Evolutionary conservation across 2,329 filamentous ascomycete species (phyloP).

Genomic region (Venturiaceae sp.): DNA sequence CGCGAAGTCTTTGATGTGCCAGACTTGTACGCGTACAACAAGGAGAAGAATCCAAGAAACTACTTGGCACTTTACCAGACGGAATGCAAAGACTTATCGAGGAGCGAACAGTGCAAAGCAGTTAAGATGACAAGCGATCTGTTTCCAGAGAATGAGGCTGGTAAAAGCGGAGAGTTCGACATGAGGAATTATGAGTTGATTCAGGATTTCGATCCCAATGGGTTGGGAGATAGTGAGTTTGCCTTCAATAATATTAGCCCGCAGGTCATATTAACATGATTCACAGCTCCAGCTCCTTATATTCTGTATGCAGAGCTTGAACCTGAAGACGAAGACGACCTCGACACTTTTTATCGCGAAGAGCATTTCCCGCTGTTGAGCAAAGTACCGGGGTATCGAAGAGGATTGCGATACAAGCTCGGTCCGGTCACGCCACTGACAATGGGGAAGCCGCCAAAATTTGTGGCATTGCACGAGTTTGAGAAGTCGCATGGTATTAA

Average conservation of each 20-base stretch:
- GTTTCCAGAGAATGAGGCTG: neutral
- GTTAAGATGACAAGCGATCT: neutral
- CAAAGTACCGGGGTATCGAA: conserved; percentile 8
- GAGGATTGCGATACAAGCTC: conserved; percentile 7
- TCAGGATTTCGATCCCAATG: conserved; percentile 5
- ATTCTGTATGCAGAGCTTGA: conserved; percentile 5
- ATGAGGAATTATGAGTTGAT: conserved; percentile 7
- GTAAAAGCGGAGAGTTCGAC: conserved; percentile 7
- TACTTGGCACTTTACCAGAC: conserved; percentile 6
- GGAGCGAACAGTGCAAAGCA: neutral
- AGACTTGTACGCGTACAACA: neutral
- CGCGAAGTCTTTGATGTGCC: conserved; percentile 1
- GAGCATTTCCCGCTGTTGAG: conserved; percentile 8
- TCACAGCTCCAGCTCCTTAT: conserved; percentile 5
- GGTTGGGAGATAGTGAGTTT: conserved; percentile 6
- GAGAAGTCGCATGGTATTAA: neutral
- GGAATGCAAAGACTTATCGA: neutral
- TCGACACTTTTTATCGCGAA: conserved; percentile 4
- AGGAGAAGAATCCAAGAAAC: conserved; percentile 3
- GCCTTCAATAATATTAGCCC: neutral
- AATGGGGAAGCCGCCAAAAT: neutral
- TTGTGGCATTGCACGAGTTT: conserved; percentile 5
- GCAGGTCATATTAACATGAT: conserved; percentile 2
- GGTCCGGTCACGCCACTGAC: neutral
- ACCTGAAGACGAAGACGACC: neutral